Evolutionary conservation across 208 protist genomes (phyloP), one percentile per base, ranked within the genome.

Genomic region (Jaenimonas drosophilae): DNA sequence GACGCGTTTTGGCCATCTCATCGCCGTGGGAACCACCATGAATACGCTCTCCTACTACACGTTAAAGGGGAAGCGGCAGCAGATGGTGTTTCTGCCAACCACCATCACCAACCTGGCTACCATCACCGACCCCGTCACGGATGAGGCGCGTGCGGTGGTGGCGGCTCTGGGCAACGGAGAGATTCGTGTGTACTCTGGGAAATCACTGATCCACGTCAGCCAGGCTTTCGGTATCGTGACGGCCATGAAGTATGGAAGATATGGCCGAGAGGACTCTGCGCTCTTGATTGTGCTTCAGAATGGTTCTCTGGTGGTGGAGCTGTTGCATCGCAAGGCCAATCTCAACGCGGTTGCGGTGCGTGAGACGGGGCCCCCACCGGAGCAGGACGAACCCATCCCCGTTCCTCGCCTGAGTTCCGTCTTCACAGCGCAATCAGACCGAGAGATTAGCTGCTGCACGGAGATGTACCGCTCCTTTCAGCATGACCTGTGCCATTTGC

Each of bases 401-500:
- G 73, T 97, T 6, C 96, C 96, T 1, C 72, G 71, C 17, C 82
- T 94, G 29, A 97, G 88, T 49, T 76, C 71, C 48, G 70, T 97
- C n/a, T 98, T 97, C 70, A 64, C 91, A 3, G 74, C 93, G 36
- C 93, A 97, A 59, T 89, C 88, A 26, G 70, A 91, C 51, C 76
- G 93, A 4, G 95, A 98, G 71, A 70, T 70, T 31, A 57, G 70
- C 30, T 84, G 81, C 58, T 61, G 70, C 12, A 49, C 77, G 12
- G 80, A 94, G 30, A 96, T 97, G 69, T 91, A 98, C 54, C 59
- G 72, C 19, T 69, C 76, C 37, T 97, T 96, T 55, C 91, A 97
- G 65, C 70, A 85, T 41, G 94, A 97, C 59, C 59, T 97, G 5
- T 94, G 74, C 56, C 71, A 77, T 53, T 51, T 97, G 27, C 66